phyloP scores from a whole-genome alignment of 805 yeast genomes.

The Lipomyces sp. region DNA sequence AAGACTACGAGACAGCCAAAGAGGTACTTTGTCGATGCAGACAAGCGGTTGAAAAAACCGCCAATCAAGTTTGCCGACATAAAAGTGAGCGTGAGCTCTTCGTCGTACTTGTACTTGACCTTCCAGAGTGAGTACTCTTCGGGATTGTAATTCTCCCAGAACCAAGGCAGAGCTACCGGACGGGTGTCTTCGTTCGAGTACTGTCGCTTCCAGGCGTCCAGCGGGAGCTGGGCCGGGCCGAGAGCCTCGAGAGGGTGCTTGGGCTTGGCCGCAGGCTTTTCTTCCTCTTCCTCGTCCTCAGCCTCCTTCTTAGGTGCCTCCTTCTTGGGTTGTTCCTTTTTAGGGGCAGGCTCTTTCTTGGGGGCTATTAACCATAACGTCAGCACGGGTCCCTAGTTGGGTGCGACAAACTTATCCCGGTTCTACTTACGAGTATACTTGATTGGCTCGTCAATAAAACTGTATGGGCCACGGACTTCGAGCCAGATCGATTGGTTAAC shows the following conservation, averaged over 20 bases:
- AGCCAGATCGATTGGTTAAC: conserved; percentile 53
- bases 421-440: conserved; percentile 51
- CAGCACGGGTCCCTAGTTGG: neutral
- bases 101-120: conserved; percentile 97
- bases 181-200: conserved; percentile 98
- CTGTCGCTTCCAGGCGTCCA: conserved; percentile 95
- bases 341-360: conserved; percentile 59
- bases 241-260: conserved; percentile 90
- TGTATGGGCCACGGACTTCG: conserved; percentile 53
- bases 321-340: conserved; percentile 64
- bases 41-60: conserved; percentile 95
- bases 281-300: conserved; percentile 49
- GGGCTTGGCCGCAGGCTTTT: conserved; percentile 54
- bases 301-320: conserved; percentile 40
- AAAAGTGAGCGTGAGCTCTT: conserved; percentile 93
- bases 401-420: neutral
- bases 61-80: conserved; percentile 98
- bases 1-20: conserved; percentile 93
- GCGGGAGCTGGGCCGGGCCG: conserved; percentile 68
- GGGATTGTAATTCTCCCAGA: conserved; percentile 94
- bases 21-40: conserved; percentile 89
- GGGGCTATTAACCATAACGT: neutral
- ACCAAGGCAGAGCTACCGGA: conserved; percentile 92
- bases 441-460: conserved; percentile 67
- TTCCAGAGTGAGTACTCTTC: conserved; percentile 93